Conservation (phyloP, 352 stramenopile species). For the Aphanomyces stellatus region DNA sequence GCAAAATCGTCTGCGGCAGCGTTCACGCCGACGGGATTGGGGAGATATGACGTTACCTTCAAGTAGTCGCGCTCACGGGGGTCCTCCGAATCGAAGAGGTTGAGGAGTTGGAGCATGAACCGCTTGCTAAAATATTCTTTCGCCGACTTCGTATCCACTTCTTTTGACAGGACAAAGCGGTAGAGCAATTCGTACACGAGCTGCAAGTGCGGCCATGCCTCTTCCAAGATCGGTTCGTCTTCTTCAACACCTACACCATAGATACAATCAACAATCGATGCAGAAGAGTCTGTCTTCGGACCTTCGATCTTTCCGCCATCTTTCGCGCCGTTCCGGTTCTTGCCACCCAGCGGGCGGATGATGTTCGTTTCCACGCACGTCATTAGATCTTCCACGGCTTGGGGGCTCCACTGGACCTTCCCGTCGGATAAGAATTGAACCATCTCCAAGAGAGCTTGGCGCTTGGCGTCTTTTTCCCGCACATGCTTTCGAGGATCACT, state of each 20-base stretch:
- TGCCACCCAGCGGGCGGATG: conserved; percentile 74
- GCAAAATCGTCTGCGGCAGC: conserved; percentile 94
- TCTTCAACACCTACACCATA: conserved; percentile 84
- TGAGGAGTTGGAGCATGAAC: conserved; percentile 92
- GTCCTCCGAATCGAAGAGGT: conserved; percentile 90
- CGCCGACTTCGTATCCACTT: conserved; percentile 95
- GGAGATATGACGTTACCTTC: conserved; percentile 47
- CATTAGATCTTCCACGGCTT: conserved; percentile 58
- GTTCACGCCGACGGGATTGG: not conserved
- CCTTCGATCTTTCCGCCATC: conserved; percentile 42
- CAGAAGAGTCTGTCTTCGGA: not conserved
- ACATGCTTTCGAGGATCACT: conserved; percentile 46
- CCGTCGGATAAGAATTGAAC: conserved; percentile 94
- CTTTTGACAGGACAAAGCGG: conserved; percentile 93
- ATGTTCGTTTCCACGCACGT: conserved; percentile 76
- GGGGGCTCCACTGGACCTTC: conserved; percentile 48
- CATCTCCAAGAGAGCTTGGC: conserved; percentile 94
- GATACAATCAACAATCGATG: not conserved
- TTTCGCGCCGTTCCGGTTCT: conserved; percentile 54
- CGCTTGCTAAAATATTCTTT: conserved; percentile 97
- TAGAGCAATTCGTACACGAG: conserved; percentile 99
- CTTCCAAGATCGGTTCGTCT: conserved; percentile 96
- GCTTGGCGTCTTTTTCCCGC: conserved; percentile 81
- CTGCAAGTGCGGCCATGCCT: conserved; percentile 95
- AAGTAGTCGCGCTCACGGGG: conserved; percentile 98